Conservation (phyloP, 306 rosid species). For the Chamaecrista fasciculata region DNA sequence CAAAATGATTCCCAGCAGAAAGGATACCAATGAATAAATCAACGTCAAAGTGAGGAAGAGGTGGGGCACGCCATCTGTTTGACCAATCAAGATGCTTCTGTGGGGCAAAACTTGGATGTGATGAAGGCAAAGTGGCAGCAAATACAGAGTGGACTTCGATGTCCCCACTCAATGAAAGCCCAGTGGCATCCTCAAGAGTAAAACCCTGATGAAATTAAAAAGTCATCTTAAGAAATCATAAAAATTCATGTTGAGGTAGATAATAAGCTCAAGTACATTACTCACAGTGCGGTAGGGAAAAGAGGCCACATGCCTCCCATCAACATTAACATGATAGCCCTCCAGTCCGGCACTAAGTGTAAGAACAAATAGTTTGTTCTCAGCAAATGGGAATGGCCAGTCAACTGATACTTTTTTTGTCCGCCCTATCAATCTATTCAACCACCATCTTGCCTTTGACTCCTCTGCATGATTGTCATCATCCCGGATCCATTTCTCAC, state of each 20-base stretch:
- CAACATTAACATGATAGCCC: conserved; percentile 89
- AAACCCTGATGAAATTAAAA: conserved; percentile 58
- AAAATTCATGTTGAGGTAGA: conserved; percentile 15
- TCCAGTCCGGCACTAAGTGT: conserved; percentile 93
- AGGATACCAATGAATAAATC: conserved; percentile 85
- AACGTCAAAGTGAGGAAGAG: conserved; percentile 47
- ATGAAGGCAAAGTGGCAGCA: conserved; percentile 81
- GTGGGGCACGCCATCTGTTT: conserved; percentile 68
- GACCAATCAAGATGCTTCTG: conserved; percentile 77
- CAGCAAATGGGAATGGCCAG: conserved; percentile 90
- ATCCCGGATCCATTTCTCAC: conserved; percentile 92
- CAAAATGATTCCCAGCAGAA: conserved; percentile 97
- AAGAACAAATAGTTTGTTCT: conserved; percentile 77
- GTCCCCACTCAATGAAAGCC: conserved; percentile 69
- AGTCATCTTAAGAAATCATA: conserved; percentile 17
- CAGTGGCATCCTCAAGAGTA: conserved; percentile 96
- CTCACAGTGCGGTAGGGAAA: conserved; percentile 96
- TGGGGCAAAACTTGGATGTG: conserved; percentile 84
- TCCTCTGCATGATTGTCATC: conserved; percentile 50
- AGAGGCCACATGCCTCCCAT: conserved; percentile 84
- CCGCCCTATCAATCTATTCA: conserved; percentile 74
- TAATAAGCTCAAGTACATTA: conserved; percentile 30
- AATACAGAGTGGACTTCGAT: conserved; percentile 67
- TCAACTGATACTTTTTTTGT: conserved; percentile 67
- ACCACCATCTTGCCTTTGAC: conserved; percentile 84